A percentile compares a stretch with the other conserved stretches of the same genome.
Evolutionary conservation across 139 green algal genomes (phyloP).

Genomic region (Zygnema circumcarinatum): DNA sequence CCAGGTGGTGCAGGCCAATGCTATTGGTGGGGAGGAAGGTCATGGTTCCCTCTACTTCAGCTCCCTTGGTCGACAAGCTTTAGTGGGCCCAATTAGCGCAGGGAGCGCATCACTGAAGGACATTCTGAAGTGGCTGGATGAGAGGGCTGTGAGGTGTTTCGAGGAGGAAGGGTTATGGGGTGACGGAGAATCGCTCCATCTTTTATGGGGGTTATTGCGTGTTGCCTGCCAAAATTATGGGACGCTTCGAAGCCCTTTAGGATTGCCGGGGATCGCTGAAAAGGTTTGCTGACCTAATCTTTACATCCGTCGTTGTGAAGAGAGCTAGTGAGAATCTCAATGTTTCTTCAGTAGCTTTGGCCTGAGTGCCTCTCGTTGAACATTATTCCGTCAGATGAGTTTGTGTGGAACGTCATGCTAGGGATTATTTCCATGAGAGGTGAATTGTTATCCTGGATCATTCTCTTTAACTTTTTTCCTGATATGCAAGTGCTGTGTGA

Average conservation of each 20-base stretch:
- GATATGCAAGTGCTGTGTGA: too few species aligned
- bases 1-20: slow-evolving; percentile 12
- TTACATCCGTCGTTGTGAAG: too few species aligned
- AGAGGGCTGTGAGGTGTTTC: slow-evolving; percentile 10
- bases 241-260: slow-evolving; percentile 17
- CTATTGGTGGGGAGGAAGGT: slow-evolving; percentile 9
- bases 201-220: slow-evolving; percentile 46
- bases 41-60: slow-evolving; percentile 32
- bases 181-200: slow-evolving; percentile 5
- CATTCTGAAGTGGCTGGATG: slow-evolving; percentile 54
- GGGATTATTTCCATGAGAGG: too few species aligned
- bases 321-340: too few species aligned
- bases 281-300: not conserved
- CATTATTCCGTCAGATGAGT: too few species aligned
- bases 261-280: not conserved
- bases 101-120: slow-evolving; percentile 43
- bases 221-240: slow-evolving; percentile 52
- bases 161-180: slow-evolving; percentile 12
- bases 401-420: too few species aligned
- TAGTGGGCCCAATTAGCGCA: slow-evolving; percentile 9
- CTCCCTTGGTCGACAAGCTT: slow-evolving; percentile 27
- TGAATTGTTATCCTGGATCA: too few species aligned
- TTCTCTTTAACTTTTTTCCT: too few species aligned
- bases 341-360: too few species aligned
- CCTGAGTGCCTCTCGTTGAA: too few species aligned